Percentiles rank a stretch among this genome's conserved stretches.
phyloP scores from a whole-genome alignment of 257 asterid species.

The Echites panduratus region DNA sequence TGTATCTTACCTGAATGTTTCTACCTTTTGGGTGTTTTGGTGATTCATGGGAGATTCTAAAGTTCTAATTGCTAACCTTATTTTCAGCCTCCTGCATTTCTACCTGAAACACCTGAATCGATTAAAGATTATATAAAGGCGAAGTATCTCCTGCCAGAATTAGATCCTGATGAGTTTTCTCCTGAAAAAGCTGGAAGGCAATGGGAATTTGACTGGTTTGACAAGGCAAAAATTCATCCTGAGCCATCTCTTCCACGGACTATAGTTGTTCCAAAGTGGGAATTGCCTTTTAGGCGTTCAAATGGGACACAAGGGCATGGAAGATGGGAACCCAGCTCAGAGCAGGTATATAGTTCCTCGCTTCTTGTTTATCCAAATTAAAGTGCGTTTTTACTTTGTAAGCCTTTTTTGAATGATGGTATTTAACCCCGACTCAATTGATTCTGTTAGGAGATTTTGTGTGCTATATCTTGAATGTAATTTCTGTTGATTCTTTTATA shows the following conservation, averaged over 20 bases:
- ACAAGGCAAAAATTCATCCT: slow-evolving; percentile 59
- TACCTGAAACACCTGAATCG: slow-evolving; percentile 78
- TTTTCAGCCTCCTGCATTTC: slow-evolving; percentile 92
- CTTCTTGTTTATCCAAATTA: slow-evolving; percentile 8
- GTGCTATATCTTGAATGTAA: not conserved
- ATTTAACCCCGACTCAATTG: not conserved
- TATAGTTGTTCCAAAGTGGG: slow-evolving; percentile 82
- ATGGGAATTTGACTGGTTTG: slow-evolving; percentile 99
- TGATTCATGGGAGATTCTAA: not conserved
- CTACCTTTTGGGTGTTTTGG: not conserved
- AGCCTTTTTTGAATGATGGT: not conserved
- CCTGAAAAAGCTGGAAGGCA: slow-evolving; percentile 83
- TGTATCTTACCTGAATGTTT: not conserved
- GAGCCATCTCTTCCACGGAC: slow-evolving; percentile 81
- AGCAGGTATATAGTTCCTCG: slow-evolving; percentile 51
- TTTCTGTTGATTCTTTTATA: not conserved
- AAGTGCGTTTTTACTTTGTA: not conserved
- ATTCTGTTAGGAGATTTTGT: not conserved
- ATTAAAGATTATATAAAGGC: slow-evolving; percentile 54
- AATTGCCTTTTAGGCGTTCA: slow-evolving; percentile 76
- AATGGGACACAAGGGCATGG: slow-evolving; percentile 22
- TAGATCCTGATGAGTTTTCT: slow-evolving; percentile 73
- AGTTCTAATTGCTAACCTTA: not conserved
- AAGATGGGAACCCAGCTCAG: slow-evolving; percentile 86
- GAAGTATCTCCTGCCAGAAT: slow-evolving; percentile 61